phyloP scores from a whole-genome alignment of 2,329 filamentous ascomycete genomes.

The Hypoxylon sp. region DNA sequence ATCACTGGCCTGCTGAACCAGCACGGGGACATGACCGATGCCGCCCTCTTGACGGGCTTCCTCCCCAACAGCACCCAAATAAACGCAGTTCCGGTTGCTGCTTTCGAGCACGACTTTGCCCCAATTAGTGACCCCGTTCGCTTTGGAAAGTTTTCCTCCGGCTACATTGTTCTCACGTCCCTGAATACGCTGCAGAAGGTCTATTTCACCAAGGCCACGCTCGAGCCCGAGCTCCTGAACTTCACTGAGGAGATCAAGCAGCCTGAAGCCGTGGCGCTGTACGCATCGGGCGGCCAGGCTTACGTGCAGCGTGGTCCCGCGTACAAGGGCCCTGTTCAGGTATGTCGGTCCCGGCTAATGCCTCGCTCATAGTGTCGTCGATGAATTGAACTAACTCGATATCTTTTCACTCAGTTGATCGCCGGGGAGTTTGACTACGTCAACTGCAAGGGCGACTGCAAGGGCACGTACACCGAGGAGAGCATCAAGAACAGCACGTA shows the following conservation, averaged over 20 bases:
- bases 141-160: slow-evolving; percentile 40
- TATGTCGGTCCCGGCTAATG: not conserved
- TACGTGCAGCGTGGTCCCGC: slow-evolving; percentile 19
- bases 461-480: slow-evolving; percentile 31
- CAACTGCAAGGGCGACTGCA: slow-evolving; percentile 55
- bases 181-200: slow-evolving; percentile 52
- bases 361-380: not conserved
- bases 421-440: slow-evolving; percentile 52
- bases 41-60: slow-evolving; percentile 56
- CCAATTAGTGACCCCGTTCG: slow-evolving; percentile 37
- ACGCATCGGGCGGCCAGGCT: slow-evolving; percentile 44
- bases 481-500: not conserved
- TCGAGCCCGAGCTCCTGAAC: slow-evolving; percentile 49
- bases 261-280: slow-evolving; percentile 51
- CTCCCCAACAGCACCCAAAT: slow-evolving; percentile 46
- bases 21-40: slow-evolving; percentile 54
- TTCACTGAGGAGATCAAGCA: slow-evolving; percentile 52
- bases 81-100: slow-evolving; percentile 30
- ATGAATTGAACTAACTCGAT: not conserved
- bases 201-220: slow-evolving; percentile 51
- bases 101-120: slow-evolving; percentile 44
- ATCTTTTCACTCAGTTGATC: slow-evolving; percentile 42
- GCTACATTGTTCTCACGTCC: slow-evolving; percentile 43
- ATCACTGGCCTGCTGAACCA: slow-evolving; percentile 49
- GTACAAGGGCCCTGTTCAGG: not conserved